Evolutionary conservation across 2,329 filamentous ascomycete species (phyloP), one percentile per base, ranked within the genome.

Genomic region (Helotiales sp.): DNA sequence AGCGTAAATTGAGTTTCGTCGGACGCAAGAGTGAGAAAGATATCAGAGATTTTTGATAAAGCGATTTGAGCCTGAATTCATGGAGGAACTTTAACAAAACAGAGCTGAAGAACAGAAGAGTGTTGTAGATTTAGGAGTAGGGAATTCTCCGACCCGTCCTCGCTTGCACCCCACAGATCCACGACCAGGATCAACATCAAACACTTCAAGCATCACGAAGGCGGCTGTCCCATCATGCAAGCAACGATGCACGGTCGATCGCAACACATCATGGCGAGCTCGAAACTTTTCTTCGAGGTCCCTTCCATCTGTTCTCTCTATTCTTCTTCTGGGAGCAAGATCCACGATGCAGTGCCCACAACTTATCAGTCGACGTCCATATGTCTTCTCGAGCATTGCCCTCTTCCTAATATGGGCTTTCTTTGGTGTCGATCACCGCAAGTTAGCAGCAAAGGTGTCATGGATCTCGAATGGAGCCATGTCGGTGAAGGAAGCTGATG

Each of bases 401-500:
- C 38, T 42, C 38, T 24, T 42, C 15, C 38, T 42, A 12, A 13
- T 42, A 42, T 42, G 38, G 38, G 5, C 25, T 22, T 25, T 42
- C 15, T 42, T 42, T 13, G 38, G 38, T 42, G 38, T 42, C 38
- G 38, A 42, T 42, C 38, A 12, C 38, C 38, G 22, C 10, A n/a
- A 12, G 3, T 6, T 42, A 25, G 9, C 9, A 12, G 38, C 24
- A 2, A 42, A 13, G 38, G 38, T 42, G 38, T 9, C 17, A 13
- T 42, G 38, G 38, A 42, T 42, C 25, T 42, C 38, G 13, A 15
- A 3, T 42, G 38, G 38, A 42, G 38, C 38, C 15, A 19, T 42
- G 3, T 42, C 38, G 22, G 38, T 42, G 4, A 42, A 42, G 22
- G 38, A 42, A 13, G 27, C 54, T n/a, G 68, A 70, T 33, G 58